Evolutionary conservation across 164 flowering plant genomes (phyloP).

Genomic region (Echeveria elegans): DNA sequence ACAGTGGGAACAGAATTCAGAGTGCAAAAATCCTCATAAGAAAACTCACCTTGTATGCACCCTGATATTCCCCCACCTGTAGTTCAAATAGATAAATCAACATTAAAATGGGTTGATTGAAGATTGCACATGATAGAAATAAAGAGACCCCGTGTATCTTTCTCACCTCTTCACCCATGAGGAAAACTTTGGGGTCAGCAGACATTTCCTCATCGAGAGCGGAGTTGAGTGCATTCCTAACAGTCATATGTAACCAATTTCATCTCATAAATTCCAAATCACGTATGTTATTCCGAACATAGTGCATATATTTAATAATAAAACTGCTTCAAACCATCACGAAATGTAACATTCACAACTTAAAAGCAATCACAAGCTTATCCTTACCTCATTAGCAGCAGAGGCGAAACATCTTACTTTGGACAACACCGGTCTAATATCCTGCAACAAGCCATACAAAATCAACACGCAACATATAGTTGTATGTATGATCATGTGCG

Average conservation of each 20-base stretch:
- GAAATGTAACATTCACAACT: neutral
- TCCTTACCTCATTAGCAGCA: constrained; percentile 25
- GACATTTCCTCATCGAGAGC: constrained; percentile 57
- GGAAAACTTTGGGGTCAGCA: constrained; percentile 42
- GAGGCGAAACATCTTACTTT: constrained; percentile 23
- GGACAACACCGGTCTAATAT: constrained; percentile 19
- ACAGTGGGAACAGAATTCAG: neutral
- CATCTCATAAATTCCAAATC: neutral
- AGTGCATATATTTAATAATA: neutral
- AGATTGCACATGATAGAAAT: neutral
- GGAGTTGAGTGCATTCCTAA: constrained; percentile 41
- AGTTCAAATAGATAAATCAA: neutral
- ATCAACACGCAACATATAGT: neutral
- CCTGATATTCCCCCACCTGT: constrained; percentile 97
- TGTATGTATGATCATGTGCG: neutral
- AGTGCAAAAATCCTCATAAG: constrained; percentile 1
- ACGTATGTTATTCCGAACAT: neutral
- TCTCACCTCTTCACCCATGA: constrained; percentile 87
- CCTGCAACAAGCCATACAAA: constrained; percentile 13
- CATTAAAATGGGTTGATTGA: neutral
- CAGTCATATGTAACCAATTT: constrained; percentile 10
- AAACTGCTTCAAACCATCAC: neutral
- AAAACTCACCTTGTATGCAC: constrained; percentile 90
- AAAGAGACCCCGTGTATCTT: neutral
- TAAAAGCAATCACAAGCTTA: neutral